Evolutionary conservation across 345 rosid species (phyloP).

Genomic region (Nephelium lappaceum): DNA sequence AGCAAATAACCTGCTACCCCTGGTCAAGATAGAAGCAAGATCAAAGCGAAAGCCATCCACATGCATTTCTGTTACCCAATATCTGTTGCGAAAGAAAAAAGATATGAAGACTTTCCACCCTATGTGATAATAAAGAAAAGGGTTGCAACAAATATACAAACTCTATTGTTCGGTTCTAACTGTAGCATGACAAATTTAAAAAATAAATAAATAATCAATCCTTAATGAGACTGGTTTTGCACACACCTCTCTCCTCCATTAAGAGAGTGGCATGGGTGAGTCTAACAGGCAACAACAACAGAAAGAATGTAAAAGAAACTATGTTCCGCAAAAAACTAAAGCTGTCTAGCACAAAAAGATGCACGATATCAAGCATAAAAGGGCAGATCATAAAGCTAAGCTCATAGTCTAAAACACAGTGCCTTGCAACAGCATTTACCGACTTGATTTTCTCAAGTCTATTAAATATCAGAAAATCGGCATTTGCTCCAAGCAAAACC

Average conservation of each 20-base stretch:
- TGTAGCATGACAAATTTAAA: not conserved
- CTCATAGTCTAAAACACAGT: not conserved
- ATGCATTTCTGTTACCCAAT: conserved; percentile 98
- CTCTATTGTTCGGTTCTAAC: not conserved
- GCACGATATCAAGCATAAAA: not conserved
- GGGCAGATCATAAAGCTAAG: too few species aligned
- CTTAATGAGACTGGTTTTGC: not conserved
- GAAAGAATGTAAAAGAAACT: not conserved
- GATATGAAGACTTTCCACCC: conserved; percentile 4
- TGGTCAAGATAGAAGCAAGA: conserved; percentile 95
- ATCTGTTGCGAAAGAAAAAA: conserved; percentile 51
- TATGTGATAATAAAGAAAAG: not conserved
- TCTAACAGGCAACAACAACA: not conserved
- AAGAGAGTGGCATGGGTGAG: not conserved
- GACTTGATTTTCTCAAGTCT: not conserved
- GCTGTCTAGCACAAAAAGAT: not conserved
- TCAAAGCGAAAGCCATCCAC: conserved; percentile 99
- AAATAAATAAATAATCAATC: not conserved
- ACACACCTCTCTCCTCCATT: not conserved
- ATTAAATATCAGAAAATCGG: not conserved
- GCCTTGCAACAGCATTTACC: not conserved
- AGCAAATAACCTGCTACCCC: conserved; percentile 74
- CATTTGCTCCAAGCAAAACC: not conserved
- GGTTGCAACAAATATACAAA: not conserved
- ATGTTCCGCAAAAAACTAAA: not conserved